Conservation (phyloP, 495 filamentous ascomycete species). For the Xylaria curta region DNA sequence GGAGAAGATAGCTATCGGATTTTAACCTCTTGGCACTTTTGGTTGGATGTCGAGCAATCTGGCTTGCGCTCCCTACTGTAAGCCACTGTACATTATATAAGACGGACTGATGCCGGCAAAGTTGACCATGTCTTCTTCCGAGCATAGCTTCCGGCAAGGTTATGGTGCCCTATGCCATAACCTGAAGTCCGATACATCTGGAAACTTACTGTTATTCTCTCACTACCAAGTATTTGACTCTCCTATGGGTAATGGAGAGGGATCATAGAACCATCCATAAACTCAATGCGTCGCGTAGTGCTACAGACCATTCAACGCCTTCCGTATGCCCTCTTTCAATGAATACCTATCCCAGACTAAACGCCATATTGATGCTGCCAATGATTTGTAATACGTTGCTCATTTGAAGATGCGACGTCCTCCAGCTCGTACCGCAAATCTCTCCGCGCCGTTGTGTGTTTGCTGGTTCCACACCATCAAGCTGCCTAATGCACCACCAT, state of each 20-base stretch:
- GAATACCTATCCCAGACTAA: neutral
- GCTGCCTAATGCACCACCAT: conserved; percentile 73
- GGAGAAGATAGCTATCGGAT: neutral
- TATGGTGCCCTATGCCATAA: neutral
- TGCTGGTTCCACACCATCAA: conserved; percentile 70
- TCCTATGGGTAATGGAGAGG: neutral
- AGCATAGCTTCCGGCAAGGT: neutral
- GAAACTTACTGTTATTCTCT: neutral
- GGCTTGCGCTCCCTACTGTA: no score
- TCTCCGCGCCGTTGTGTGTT: conserved; percentile 65
- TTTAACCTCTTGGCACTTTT: neutral
- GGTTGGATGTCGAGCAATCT: neutral
- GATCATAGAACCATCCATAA: neutral
- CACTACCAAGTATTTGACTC: neutral
- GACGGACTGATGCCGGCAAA: neutral
- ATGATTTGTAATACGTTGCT: conserved; percentile 26
- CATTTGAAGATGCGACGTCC: conserved; percentile 71
- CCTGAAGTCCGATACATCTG: no score
- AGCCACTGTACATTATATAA: neutral
- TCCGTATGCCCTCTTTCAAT: neutral
- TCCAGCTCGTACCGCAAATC: conserved; percentile 65
- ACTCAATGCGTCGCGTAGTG: conserved; percentile 7
- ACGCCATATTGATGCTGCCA: conserved; percentile 18
- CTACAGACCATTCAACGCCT: neutral
- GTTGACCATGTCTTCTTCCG: neutral